Evolutionary conservation across 768 basidiomycete genomes (phyloP).

Genomic region (Lyophyllum atratum): DNA sequence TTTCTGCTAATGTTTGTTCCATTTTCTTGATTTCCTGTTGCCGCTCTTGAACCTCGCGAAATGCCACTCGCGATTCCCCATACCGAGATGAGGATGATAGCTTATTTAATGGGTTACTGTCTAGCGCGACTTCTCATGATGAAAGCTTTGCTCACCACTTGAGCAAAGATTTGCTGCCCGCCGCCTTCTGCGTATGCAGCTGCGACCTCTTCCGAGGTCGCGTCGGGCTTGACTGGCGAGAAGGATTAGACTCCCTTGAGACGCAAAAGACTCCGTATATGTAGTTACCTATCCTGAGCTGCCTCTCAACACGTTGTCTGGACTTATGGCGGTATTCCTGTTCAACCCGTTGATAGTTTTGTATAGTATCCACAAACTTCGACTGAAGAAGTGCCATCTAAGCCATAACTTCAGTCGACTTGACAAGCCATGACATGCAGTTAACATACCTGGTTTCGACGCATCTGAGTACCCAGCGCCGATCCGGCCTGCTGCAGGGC

Average conservation of each 20-base stretch:
- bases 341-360: constrained; percentile 77
- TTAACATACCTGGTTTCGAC: constrained; percentile 37
- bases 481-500: constrained; percentile 41
- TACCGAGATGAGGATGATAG: constrained; percentile 74
- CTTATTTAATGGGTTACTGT: constrained; percentile 34
- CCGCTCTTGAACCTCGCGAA: constrained; percentile 85
- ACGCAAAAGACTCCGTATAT: neutral
- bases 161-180: constrained; percentile 73
- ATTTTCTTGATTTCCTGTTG: constrained; percentile 85
- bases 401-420: neutral
- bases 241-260: neutral
- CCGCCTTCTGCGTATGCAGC: constrained; percentile 70
- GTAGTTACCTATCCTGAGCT: constrained; percentile 71
- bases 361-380: constrained; percentile 76
- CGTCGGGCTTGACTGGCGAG: constrained; percentile 78
- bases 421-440: neutral
- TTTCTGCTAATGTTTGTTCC: constrained; percentile 84
- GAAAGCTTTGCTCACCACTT: constrained; percentile 50
- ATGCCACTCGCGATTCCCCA: constrained; percentile 79
- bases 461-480: constrained; percentile 36
- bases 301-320: constrained; percentile 69
- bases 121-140: constrained; percentile 1
- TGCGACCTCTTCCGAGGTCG: constrained; percentile 77
- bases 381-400: constrained; percentile 62
- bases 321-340: constrained; percentile 66